Base-by-base conservation (phyloP, 2,329 filamentous ascomycete species). In the Metarhizium robertsii region DNA sequence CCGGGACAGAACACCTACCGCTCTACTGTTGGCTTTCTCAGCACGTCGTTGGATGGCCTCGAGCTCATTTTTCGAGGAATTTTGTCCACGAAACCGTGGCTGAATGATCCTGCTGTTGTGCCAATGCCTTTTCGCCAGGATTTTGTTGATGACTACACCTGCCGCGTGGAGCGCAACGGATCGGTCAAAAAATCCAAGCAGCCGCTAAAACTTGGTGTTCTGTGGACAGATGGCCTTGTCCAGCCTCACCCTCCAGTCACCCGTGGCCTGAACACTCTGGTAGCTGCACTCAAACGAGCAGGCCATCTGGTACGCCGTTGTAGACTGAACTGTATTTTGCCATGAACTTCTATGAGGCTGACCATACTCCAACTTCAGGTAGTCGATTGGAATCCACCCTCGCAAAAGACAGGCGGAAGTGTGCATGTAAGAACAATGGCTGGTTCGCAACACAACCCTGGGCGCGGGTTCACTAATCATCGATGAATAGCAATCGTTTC, bases 61-160 rank as follows among this genome's bases (percentile, higher is more conserved):
- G 76, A 75, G 43, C 67, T 88, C 3, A 63, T 84, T 2, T 74
- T 83, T 2, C 77, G 81, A 61, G 70, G 78, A 0, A 64, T 88
- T 2, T 69, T 90, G 1, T 72, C 71, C 13, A 76, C 76, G 36
- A 62, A 81, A 53, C 86, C 86, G 0, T 90, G 86, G 87, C 67
- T 82, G 1, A 70, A 80, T 59, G 86, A 90, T 65, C 85, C 86
- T 0, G 69, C 84, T 0, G 83, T 85, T 0, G 69, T 83, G 45
- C 82, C 86, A 20, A 72, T 90, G 1, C 86, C 85, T 0, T 90
- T 85, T 79, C 76, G 84, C 2, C 68, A 77, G 29, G 73, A 79
- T 0, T 60, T 75, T 3, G 54, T 68, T 2, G 67, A 74, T 11
- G 65, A 76, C 2, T 72, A 77, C 20, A 63, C 70, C 14, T 64